Conservation (phyloP, 192 early-diverging fungal genomes). For the Coemansia sp. region DNA sequence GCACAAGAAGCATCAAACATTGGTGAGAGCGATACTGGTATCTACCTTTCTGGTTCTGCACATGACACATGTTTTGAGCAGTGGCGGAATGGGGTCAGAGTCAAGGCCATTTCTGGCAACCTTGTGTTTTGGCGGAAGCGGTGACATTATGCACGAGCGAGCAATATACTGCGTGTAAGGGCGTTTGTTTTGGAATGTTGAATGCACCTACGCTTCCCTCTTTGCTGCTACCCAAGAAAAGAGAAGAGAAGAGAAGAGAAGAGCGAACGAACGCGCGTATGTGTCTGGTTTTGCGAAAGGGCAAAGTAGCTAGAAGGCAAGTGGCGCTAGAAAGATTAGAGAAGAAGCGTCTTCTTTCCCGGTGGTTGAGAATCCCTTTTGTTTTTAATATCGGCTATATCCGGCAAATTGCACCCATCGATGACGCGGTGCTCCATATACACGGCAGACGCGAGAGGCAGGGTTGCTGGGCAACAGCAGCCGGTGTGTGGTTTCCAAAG, state of each 20-base stretch:
- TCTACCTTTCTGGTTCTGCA: conserved; percentile 50
- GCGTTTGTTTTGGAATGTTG: not conserved
- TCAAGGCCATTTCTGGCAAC: conserved; percentile 9
- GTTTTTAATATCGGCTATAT: not conserved
- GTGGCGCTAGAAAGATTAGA: not conserved
- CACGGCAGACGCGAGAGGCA: not conserved
- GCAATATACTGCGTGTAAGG: not conserved
- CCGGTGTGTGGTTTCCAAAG: not conserved
- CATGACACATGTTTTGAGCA: conserved; percentile 53
- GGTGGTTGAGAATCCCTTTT: not conserved
- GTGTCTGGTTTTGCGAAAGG: not conserved
- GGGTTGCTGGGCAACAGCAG: not conserved
- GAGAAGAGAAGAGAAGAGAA: not conserved
- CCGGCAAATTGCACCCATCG: not conserved
- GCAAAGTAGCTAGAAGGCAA: too few relatives aligned
- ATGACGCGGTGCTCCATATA: not conserved
- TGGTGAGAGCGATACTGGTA: too few relatives aligned
- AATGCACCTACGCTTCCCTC: not conserved
- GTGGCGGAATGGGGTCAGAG: conserved; percentile 22
- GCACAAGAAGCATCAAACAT: too few relatives aligned
- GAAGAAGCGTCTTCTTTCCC: not conserved
- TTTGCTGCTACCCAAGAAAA: not conserved
- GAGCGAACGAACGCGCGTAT: too few relatives aligned
- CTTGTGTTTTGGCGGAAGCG: conserved; percentile 32
- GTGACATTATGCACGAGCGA: not conserved